These are phyloP conservation scores for Magnaporthales sp. DNA, from an alignment of 2,329 filamentous ascomycete species.

Conservation along the genomic window DNA sequence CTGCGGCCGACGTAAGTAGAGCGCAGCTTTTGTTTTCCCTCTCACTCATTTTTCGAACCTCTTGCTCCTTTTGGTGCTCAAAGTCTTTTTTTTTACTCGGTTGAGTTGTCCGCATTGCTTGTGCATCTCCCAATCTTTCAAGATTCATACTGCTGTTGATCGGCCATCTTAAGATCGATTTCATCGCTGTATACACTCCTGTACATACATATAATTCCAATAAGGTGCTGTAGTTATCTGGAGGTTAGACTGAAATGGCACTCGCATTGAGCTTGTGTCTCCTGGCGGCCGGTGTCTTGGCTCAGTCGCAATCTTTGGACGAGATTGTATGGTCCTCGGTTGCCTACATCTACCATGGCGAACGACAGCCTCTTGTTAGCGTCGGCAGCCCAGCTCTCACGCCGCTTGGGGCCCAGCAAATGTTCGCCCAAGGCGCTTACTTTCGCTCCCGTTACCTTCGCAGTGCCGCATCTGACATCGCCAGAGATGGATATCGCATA, in stretches of 20 bases:
- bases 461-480: constrained; percentile 13
- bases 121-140: background rate
- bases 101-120: background rate
- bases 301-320: constrained; percentile 6
- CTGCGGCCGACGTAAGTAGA: background rate
- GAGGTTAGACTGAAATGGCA: background rate
- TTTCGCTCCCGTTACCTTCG: constrained; percentile 41
- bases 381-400: constrained; percentile 30
- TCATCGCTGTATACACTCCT: background rate
- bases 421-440: constrained; percentile 36
- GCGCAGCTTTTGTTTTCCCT: background rate
- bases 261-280: background rate
- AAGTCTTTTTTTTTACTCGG: background rate
- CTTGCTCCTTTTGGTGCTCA: background rate
- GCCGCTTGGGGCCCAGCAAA: constrained; percentile 43
- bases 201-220: background rate
- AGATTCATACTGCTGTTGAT: background rate
- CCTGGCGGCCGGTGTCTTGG: background rate
- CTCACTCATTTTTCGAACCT: background rate
- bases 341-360: constrained; percentile 42
- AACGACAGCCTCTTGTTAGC: constrained; percentile 35
- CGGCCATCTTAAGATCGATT: background rate
- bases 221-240: background rate
- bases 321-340: constrained; percentile 40
- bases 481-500: constrained; percentile 26